phyloP scores from a whole-genome alignment of 2,329 filamentous ascomycete species.

The Sporothrix dimorphospora region DNA sequence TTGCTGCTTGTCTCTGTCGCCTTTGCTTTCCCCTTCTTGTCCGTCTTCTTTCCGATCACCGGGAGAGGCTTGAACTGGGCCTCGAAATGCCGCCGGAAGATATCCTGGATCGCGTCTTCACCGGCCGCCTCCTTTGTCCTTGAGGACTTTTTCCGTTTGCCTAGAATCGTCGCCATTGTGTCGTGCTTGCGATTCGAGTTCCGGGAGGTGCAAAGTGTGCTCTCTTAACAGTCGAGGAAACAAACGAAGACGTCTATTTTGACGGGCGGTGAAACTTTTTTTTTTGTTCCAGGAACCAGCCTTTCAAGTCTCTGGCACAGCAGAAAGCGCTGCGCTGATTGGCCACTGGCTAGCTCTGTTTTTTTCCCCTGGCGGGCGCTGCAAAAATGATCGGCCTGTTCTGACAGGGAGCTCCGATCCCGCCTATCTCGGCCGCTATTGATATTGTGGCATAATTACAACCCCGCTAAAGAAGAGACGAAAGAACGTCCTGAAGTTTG shows the following conservation, averaged over 20 bases:
- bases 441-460: not conserved
- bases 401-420: constrained; percentile 2
- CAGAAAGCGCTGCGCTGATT: constrained; percentile 6
- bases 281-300: not conserved
- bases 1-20: constrained; percentile 33
- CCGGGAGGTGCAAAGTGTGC: not conserved
- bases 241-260: not conserved
- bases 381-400: not conserved
- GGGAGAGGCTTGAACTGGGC: constrained; percentile 78
- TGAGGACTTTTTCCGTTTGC: constrained; percentile 52
- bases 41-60: constrained; percentile 21
- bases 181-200: not conserved
- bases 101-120: constrained; percentile 66
- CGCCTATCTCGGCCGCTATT: not conserved
- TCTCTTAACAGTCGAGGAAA: not conserved
- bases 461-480: constrained; percentile 2
- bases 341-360: not conserved
- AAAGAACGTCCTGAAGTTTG: not conserved
- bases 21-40: constrained; percentile 42
- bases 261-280: constrained; percentile 28
- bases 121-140: constrained; percentile 29
- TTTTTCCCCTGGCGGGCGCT: not conserved
- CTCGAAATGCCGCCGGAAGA: constrained; percentile 86
- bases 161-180: constrained; percentile 50
- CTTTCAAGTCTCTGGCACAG: constrained; percentile 21